Conservation (phyloP, 257 asterid genomes). For the Przewalskia tangutica region DNA sequence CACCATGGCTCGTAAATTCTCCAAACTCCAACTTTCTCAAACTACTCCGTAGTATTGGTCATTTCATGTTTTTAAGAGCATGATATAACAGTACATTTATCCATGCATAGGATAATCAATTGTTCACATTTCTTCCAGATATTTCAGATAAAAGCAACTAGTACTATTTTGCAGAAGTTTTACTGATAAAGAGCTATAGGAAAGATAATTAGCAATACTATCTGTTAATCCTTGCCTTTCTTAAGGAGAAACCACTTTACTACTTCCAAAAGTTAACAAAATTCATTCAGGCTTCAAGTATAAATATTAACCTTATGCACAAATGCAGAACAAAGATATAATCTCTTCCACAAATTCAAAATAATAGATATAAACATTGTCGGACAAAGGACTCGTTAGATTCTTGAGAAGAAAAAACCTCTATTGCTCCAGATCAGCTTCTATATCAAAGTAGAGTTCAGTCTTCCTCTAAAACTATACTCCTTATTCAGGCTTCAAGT, state of each 20-base stretch:
- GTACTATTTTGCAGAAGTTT: neutral
- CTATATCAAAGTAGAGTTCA: too few relatives aligned
- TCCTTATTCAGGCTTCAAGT: too few relatives aligned
- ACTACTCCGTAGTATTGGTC: neutral
- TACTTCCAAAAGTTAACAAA: neutral
- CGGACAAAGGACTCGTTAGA: neutral
- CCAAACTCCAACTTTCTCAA: constrained; percentile 26
- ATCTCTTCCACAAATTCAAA: neutral
- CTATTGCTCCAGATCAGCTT: too few relatives aligned
- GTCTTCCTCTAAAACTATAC: too few relatives aligned
- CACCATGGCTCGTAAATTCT: constrained; percentile 14
- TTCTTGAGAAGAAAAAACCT: neutral
- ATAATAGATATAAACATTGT: neutral
- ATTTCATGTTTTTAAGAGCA: too few relatives aligned
- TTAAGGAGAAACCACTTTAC: neutral
- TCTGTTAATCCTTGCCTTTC: neutral
- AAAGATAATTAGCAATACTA: neutral
- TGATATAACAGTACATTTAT: too few relatives aligned
- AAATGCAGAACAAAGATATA: neutral
- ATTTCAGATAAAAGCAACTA: neutral
- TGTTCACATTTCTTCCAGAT: neutral
- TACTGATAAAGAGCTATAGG: neutral
- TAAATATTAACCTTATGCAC: neutral
- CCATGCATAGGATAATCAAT: neutral
- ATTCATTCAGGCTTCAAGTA: neutral